Evolutionary conservation across 1,284 basidiomycete species (phyloP), one percentile per base, ranked within the genome.

Genomic region (Cryptococcus sp.): DNA sequence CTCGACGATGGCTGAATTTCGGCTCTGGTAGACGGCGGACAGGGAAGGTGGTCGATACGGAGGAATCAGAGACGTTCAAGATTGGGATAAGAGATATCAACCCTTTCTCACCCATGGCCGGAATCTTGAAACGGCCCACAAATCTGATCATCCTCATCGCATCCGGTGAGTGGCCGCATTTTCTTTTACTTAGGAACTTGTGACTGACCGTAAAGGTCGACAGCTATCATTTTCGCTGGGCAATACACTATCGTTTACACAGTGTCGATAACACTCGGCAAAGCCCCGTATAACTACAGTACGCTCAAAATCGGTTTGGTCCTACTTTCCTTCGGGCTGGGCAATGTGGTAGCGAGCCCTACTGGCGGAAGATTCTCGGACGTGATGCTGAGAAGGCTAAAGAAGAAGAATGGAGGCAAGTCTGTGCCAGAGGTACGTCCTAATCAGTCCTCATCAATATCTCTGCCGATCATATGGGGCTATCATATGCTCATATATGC

Each of bases 341-440:
- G 89, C 6, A 85, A 83, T 62, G 80, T 91, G 34, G 68, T 79
- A 1, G 91, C 91, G 3, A 88, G 86, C 58, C 63, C 92, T 8
- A 62, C 87, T 0, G 91, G 91, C 10, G 91, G 92, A 0, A 81
- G 86, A 10, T 90, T 85, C 79, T 89, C 87, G 1, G 92, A 94
- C 73, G 73, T 79, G 45, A 80, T 86, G 38, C 80, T 91, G 29
- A 70, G 74, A 4, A 79, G 80, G 47, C 75, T 88, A 52, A 87
- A 83, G 59, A 80, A 77, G 20, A 76, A 80, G 48, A 87, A 88
- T 62, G 84, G 83, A 1, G 89, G 87, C 1, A 78, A 81, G 40
- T 81, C 81, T 54, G 80, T 81, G 54, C 84, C 89, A 7, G 90
- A 92, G 82, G 88, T 86, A 57, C 68, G 79, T 64, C 11, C 11